Percentiles rank a stretch among this genome's conserved stretches.
These are phyloP conservation scores for Trypanosoma cruzi DNA, from an alignment of 208 protist genomes.

Conservation along the genomic window DNA sequence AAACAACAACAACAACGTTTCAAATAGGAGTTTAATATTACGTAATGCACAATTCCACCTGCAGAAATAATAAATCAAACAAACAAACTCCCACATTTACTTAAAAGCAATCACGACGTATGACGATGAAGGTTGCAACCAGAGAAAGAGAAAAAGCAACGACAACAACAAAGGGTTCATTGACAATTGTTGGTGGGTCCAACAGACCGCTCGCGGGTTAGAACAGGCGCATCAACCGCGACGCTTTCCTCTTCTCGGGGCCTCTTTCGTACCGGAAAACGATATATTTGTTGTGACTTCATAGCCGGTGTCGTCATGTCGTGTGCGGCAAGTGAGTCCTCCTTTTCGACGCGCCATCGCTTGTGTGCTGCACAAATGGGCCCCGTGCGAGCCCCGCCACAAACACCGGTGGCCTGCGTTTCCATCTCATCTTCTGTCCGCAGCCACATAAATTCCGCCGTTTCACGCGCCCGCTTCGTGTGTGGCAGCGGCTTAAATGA, in stretches of 20 bases:
- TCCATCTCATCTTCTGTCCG: neutral
- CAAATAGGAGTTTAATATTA: too few species aligned
- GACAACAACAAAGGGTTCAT: too few species aligned
- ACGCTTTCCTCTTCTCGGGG: conserved; percentile 9
- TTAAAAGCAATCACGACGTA: too few species aligned
- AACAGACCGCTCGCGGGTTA: neutral
- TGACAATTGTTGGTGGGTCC: neutral
- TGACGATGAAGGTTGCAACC: too few species aligned
- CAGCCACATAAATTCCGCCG: neutral
- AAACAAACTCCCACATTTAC: too few species aligned
- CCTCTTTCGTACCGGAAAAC: neutral
- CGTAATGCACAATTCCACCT: too few species aligned
- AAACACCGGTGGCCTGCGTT: neutral
- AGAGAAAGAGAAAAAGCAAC: too few species aligned
- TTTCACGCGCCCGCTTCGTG: conserved; percentile 18
- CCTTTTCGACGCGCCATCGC: neutral
- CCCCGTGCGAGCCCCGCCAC: neutral
- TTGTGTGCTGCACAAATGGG: neutral
- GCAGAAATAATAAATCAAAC: too few species aligned
- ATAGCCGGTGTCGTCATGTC: neutral
- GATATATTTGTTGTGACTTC: neutral
- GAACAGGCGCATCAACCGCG: neutral
- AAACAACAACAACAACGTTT: too few species aligned
- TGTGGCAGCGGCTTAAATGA: conserved; percentile 13
- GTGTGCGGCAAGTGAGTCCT: neutral